Evolutionary conservation across 352 stramenopile genomes (phyloP), one percentile per base, ranked within the genome.

Genomic region (Peronospora farinosa): DNA sequence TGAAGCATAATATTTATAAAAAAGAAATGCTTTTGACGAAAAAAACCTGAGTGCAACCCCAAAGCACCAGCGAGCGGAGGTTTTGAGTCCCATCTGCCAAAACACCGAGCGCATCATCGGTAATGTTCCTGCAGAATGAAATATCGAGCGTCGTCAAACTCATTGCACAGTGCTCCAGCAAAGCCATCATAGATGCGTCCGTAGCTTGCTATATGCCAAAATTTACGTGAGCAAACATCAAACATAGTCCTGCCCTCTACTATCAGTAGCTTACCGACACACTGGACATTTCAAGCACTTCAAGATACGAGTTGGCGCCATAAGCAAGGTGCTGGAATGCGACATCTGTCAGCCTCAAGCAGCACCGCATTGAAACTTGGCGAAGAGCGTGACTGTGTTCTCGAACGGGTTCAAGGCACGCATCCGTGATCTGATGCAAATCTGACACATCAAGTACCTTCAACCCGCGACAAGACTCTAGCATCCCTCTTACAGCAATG

Each of bases 1-100:
- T 21, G 17, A 16, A 1, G 6, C 32, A 30, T 12, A 41, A 40
- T 12, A 35, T 9, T 0, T 33, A 37, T 17, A 15, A 16, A 15
- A 16, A n/a, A 7, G 11, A n/a, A 37, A 37, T 27, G 23, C 3
- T 7, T 37, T 37, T 37, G 0, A 11, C 19, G 0, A 15, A 31
- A 64, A 54, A 25, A 58, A 84, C 73, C 65, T 87, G 81, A 1
- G 81, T 92, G 50, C 81, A 92, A 2, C 81, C 81, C 74, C 74
- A 89, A 1, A 92, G 58, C 39, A 81, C 67, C 2, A 92, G 38
- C 0, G 59, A 73, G 36, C 39, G 54, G 11, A 92, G 53, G 0
- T 65, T 70, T 7, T 79, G 62, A 8, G 63, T 61, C 3, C 57
- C 41, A 47, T 88, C 77, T 0, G 62, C 73, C 38, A 87, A 83